These are phyloP conservation scores for Eremochloa ophiuroides DNA, from an alignment of 176 grass and related monocot species.

Conservation along the genomic window DNA sequence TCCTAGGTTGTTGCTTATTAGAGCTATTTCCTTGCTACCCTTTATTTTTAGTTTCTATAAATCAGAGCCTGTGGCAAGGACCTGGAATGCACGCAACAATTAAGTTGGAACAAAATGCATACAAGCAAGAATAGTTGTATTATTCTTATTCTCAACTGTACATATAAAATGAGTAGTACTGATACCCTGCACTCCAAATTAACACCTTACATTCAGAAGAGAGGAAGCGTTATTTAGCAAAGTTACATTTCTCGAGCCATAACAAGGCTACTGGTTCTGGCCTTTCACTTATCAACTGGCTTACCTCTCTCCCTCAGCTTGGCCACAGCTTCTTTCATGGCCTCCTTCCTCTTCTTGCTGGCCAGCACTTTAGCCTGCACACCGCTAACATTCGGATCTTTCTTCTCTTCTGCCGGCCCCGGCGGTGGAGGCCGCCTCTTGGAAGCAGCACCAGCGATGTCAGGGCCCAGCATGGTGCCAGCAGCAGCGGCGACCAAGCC, in stretches of 20 bases:
- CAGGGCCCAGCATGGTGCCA: conserved; percentile 31
- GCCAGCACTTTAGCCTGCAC: conserved; percentile 70
- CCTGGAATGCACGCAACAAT: background rate
- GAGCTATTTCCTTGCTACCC: too few species aligned
- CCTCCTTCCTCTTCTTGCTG: conserved; percentile 84
- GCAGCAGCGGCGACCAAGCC: conserved; percentile 41
- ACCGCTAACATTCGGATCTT: conserved; percentile 65
- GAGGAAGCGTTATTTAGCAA: background rate
- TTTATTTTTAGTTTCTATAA: background rate
- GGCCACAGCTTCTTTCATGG: conserved; percentile 77
- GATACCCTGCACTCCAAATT: too few species aligned
- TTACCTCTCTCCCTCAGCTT: conserved; percentile 81
- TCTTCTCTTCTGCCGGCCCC: conserved; percentile 27
- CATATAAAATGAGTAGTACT: background rate
- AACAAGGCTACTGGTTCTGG: background rate
- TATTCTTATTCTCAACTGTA: background rate
- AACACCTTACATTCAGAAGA: too few species aligned
- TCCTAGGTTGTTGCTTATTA: too few species aligned
- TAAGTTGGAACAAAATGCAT: background rate
- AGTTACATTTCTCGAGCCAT: background rate
- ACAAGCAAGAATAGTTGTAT: background rate
- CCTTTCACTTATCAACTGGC: conserved; percentile 30
- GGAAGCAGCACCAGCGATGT: conserved; percentile 46
- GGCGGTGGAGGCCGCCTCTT: conserved; percentile 50
- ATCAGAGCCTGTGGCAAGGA: background rate